Conservation (phyloP, 257 asterid genomes). For the Solanum bulbocastanum region DNA sequence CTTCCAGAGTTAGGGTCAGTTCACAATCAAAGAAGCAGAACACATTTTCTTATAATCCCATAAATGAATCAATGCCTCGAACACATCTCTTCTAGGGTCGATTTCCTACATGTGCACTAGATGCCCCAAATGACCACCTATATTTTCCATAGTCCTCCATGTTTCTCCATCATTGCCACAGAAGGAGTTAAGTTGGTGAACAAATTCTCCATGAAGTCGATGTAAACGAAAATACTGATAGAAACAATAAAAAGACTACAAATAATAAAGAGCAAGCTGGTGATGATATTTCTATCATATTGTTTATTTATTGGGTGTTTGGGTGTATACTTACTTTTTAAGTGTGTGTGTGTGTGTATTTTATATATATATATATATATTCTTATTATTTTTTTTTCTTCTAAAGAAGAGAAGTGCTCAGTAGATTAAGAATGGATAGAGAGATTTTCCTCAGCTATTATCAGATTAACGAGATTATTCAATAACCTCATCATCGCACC, state of each 20-base stretch:
- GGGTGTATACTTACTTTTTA: not conserved
- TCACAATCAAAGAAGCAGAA: not conserved
- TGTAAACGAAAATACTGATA: not conserved
- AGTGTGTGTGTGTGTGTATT: not conserved
- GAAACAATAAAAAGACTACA: not conserved
- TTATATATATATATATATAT: too few species aligned
- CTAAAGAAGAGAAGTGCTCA: slow-evolving; percentile 12
- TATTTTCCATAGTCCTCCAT: not conserved
- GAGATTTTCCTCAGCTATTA: not conserved
- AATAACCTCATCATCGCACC: not conserved
- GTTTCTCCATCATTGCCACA: not conserved
- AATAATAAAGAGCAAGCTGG: not conserved
- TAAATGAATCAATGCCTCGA: not conserved
- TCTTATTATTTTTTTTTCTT: not conserved
- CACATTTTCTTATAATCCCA: not conserved
- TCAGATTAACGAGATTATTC: not conserved
- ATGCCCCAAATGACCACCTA: not conserved
- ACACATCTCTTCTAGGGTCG: not conserved
- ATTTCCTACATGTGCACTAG: not conserved
- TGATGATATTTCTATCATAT: not conserved
- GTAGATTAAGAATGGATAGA: slow-evolving; percentile 17
- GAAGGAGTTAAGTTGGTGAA: not conserved
- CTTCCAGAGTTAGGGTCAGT: not conserved
- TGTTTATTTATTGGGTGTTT: not conserved
- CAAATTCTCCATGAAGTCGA: not conserved